phyloP scores from a whole-genome alignment of 2,329 filamentous ascomycete species.

The Pseudopyrenochaeta lycopersici region DNA sequence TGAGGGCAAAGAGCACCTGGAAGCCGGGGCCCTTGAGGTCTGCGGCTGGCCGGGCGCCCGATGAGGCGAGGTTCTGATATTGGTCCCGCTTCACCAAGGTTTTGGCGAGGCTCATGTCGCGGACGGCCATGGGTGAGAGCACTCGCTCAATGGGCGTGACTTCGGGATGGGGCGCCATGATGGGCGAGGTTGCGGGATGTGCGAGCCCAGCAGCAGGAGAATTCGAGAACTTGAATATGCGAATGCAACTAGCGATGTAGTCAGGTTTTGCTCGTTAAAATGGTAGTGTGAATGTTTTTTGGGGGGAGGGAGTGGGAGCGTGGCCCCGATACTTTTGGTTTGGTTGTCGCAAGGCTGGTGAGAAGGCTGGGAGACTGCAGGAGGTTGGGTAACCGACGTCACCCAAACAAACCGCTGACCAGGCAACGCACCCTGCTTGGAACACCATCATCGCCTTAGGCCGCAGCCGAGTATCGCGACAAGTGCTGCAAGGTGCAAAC shows the following conservation, averaged over 20 bases:
- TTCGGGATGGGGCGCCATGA: slow-evolving; percentile 43
- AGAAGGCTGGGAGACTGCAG: slow-evolving; percentile 18
- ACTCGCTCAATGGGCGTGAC: slow-evolving; percentile 24
- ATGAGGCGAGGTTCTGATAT: slow-evolving; percentile 35
- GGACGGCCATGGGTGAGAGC: slow-evolving; percentile 42
- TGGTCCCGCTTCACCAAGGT: slow-evolving; percentile 39
- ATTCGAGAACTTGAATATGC: slow-evolving; percentile 6
- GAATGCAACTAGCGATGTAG: slow-evolving; percentile 27
- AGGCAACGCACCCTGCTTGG: slow-evolving; percentile 15
- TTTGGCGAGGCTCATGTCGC: slow-evolving; percentile 38
- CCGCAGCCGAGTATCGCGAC: too few species aligned
- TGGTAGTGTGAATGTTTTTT: slow-evolving; percentile 10
- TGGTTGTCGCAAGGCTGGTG: slow-evolving; percentile 13
- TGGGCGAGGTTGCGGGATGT: slow-evolving; percentile 23
- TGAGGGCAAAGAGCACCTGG: slow-evolving; percentile 84
- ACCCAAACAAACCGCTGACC: slow-evolving; percentile 27
- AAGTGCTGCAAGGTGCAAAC: too few species aligned
- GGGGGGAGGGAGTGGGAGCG: slow-evolving; percentile 13
- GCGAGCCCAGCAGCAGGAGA: slow-evolving; percentile 7
- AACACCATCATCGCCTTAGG: neutral
- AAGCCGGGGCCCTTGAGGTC: slow-evolving; percentile 67
- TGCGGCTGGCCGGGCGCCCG: slow-evolving; percentile 47
- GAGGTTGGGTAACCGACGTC: slow-evolving; percentile 28
- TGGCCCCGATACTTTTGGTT: slow-evolving; percentile 18
- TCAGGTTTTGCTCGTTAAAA: slow-evolving; percentile 23